Conservation (phyloP, 805 yeast species). For the Ogataea saltuana region DNA sequence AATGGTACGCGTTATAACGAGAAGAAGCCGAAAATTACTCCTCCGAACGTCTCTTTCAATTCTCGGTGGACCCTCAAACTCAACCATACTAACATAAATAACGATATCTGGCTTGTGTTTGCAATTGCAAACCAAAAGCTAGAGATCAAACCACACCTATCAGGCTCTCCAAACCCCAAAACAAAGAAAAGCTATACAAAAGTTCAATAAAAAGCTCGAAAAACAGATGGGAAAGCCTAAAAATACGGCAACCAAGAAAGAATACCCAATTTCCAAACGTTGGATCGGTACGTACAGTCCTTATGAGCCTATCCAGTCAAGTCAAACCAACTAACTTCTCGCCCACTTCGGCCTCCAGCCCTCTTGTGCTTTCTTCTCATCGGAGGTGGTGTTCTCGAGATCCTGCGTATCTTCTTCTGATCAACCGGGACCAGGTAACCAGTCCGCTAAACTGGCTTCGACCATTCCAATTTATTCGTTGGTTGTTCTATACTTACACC, state of each 20-base stretch:
- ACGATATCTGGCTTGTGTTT: too few species aligned
- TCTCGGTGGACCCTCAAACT: too few species aligned
- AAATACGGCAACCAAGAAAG: constrained; percentile 38
- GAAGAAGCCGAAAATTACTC: too few species aligned
- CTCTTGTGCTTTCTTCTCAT: constrained; percentile 61
- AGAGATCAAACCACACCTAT: neutral
- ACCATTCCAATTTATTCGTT: neutral
- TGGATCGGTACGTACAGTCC: constrained; percentile 59
- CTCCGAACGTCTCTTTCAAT: too few species aligned
- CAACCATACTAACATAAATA: constrained; percentile 2
- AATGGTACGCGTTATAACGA: too few species aligned
- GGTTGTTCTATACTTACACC: neutral
- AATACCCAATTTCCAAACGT: constrained; percentile 56
- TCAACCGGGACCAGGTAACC: neutral
- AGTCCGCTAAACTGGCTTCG: neutral
- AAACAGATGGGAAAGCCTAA: constrained; percentile 75
- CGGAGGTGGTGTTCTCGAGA: constrained; percentile 81
- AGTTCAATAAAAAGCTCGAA: constrained; percentile 73
- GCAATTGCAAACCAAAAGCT: too few species aligned
- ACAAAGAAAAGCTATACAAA: constrained; percentile 85
- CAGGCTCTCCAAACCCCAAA: constrained; percentile 80
- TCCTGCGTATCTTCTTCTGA: constrained; percentile 56
- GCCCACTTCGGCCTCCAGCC: constrained; percentile 15
- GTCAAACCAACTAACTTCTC: neutral
- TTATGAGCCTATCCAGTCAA: neutral